phyloP scores from a whole-genome alignment of 768 basidiomycete genomes.

The Calvatia gigantea region DNA sequence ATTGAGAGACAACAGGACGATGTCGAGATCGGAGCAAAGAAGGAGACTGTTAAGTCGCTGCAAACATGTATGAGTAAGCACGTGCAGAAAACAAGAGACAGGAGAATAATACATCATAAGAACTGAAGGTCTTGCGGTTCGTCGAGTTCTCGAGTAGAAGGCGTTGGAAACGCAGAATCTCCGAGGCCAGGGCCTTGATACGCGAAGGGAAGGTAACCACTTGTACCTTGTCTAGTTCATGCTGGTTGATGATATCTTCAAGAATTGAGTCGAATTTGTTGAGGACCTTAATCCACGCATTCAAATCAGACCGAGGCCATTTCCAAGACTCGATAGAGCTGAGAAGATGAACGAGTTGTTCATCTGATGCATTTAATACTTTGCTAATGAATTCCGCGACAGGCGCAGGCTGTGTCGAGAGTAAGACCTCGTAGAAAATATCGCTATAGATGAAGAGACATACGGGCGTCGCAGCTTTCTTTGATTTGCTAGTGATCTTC shows the following conservation, averaged over 20 bases:
- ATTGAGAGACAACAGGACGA: constrained; percentile 79
- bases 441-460: constrained; percentile 26
- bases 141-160: constrained; percentile 96
- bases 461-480: constrained; percentile 77
- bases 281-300: constrained; percentile 93
- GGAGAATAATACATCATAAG: constrained; percentile 81
- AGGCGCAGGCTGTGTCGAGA: constrained; percentile 59
- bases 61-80: constrained; percentile 11
- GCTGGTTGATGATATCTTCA: constrained; percentile 77
- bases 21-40: constrained; percentile 84
- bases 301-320: constrained; percentile 95
- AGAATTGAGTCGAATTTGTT: constrained; percentile 94
- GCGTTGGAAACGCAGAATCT: constrained; percentile 86
- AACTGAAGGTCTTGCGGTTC: constrained; percentile 92
- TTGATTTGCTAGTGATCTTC: constrained; percentile 87
- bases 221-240: constrained; percentile 85
- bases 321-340: constrained; percentile 77
- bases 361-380: constrained; percentile 61
- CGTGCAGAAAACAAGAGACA: constrained; percentile 10
- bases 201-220: constrained; percentile 69
- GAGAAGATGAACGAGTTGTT: constrained; percentile 69
- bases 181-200: constrained; percentile 71
- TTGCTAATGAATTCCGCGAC: constrained; percentile 77
- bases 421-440: constrained; percentile 16
- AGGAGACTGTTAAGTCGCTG: constrained; percentile 90